These are phyloP conservation scores for Penicillium nordicum DNA, from an alignment of 2,329 filamentous ascomycete genomes.

Conservation along the genomic window DNA sequence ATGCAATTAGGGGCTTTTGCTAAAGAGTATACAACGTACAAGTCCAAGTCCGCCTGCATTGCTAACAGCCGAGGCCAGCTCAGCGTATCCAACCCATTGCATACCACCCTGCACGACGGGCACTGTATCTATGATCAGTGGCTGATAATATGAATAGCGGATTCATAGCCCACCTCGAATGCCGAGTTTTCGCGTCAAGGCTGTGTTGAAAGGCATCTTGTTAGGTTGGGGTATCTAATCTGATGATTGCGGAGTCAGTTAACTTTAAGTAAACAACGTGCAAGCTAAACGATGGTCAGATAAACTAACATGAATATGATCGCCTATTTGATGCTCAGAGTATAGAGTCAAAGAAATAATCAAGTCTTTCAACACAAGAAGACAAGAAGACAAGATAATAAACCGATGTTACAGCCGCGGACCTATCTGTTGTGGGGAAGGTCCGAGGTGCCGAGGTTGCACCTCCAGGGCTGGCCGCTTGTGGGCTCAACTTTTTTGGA, in stretches of 20 bases:
- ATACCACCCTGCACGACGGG: constrained; percentile 52
- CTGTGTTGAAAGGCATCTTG: constrained; percentile 63
- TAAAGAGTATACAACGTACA: constrained; percentile 31
- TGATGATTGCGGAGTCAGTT: constrained; percentile 5
- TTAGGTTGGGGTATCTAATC: constrained; percentile 10
- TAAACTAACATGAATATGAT: background rate
- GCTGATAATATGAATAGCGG: background rate
- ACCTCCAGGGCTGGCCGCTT: background rate
- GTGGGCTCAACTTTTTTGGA: background rate
- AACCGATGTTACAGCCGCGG: constrained; percentile 20
- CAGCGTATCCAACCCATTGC: constrained; percentile 56
- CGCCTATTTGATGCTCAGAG: background rate
- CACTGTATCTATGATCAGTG: constrained; percentile 31
- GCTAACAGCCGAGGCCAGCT: constrained; percentile 52
- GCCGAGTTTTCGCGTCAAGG: constrained; percentile 59
- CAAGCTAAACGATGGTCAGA: background rate
- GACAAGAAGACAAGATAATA: constrained; percentile 5
- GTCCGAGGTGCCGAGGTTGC: constrained; percentile 32
- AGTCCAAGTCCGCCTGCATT: constrained; percentile 54
- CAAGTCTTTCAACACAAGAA: background rate
- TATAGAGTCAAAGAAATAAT: background rate
- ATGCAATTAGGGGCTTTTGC: background rate
- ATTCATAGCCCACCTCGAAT: constrained; percentile 38
- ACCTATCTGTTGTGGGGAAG: constrained; percentile 26
- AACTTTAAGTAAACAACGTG: background rate